Conservation (phyloP, 1,139 yeast genomes). For the Scheffersomyces titani region DNA sequence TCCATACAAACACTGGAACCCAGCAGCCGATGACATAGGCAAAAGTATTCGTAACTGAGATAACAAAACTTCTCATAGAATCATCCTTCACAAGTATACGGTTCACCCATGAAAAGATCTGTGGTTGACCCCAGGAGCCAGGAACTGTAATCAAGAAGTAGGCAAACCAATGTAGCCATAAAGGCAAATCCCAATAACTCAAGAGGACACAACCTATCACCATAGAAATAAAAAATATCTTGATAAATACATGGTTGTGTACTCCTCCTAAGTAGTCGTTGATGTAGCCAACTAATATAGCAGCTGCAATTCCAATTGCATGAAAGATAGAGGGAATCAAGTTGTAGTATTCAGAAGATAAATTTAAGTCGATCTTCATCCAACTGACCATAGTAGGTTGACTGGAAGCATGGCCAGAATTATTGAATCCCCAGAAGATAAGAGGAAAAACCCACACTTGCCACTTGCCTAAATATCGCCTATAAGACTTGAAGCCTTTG, state of each 20-base stretch:
- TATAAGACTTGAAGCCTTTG: neutral
- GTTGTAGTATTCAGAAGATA: slow-evolving; percentile 9
- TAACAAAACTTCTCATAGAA: slow-evolving; percentile 51
- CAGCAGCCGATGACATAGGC: slow-evolving; percentile 57
- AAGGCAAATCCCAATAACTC: slow-evolving; percentile 16
- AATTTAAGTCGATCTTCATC: slow-evolving; percentile 12
- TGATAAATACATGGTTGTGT: slow-evolving; percentile 12
- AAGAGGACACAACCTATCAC: slow-evolving; percentile 13
- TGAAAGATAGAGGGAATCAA: slow-evolving; percentile 10
- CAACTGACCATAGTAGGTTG: slow-evolving; percentile 16
- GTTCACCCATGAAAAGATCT: slow-evolving; percentile 60
- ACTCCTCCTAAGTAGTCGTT: slow-evolving; percentile 16
- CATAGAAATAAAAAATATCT: slow-evolving; percentile 11
- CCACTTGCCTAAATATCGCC: slow-evolving; percentile 11
- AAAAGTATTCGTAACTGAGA: slow-evolving; percentile 50
- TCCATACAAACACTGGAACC: slow-evolving; percentile 31
- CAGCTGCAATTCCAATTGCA: slow-evolving; percentile 11
- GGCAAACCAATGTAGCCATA: slow-evolving; percentile 15
- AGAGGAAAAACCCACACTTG: slow-evolving; percentile 15
- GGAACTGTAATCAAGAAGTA: slow-evolving; percentile 16
- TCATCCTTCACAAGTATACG: slow-evolving; percentile 45
- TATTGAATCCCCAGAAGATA: slow-evolving; percentile 15
- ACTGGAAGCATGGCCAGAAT: slow-evolving; percentile 8
- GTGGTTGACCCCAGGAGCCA: slow-evolving; percentile 36
- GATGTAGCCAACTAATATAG: slow-evolving; percentile 13